Evolutionary conservation across 768 basidiomycete species (phyloP), one percentile per base, ranked within the genome.

Genomic region (Mycena rosella): DNA sequence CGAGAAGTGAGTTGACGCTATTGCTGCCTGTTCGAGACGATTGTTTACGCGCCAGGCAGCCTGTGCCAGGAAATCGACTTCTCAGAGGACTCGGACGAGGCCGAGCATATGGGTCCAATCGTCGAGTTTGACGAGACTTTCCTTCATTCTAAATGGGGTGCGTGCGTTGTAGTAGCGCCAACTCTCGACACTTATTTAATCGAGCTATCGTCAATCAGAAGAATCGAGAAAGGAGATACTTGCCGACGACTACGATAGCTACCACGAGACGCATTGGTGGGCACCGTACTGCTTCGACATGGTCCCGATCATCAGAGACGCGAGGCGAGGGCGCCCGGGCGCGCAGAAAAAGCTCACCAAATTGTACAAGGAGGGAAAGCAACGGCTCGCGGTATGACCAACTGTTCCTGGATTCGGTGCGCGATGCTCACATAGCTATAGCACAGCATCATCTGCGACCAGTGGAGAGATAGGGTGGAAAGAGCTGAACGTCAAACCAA

Each of bases 101-200:
- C 45, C 24, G 42, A 58, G 30, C 14, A 20, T 7, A 22, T 32
- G 44, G 57, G 30, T 14, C n/a, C 42, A 20, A 29, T 40, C 54
- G 17, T 58, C 30, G 42, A 58, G 29, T 34, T 34, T 34, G 57
- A 58, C 5, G 57, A 47, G 29, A 58, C 29, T 1, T 58, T 22
- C 10, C 57, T 44, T 47, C 57, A 58, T 15, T 58, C 57, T 27
- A n/a, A 58, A 2, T 58, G 57, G 57, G 32, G 57, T 58, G 18
- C 57, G 57, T 58, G 30, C 20, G n/a, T 22, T 1, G 27, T 2
- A 6, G 20, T 20, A 1, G 13, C 20, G 8, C n/a, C 29, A 26
- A 5, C 18, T 51, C 3, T 49, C 26, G n/a, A n/a, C n/a, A n/a
- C n/a, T n/a, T n/a, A n/a, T n/a, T 27, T 29, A 29, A 14, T 27